Base-by-base conservation (phyloP, 352 stramenopile species). In the Globisporangium spinosum region DNA sequence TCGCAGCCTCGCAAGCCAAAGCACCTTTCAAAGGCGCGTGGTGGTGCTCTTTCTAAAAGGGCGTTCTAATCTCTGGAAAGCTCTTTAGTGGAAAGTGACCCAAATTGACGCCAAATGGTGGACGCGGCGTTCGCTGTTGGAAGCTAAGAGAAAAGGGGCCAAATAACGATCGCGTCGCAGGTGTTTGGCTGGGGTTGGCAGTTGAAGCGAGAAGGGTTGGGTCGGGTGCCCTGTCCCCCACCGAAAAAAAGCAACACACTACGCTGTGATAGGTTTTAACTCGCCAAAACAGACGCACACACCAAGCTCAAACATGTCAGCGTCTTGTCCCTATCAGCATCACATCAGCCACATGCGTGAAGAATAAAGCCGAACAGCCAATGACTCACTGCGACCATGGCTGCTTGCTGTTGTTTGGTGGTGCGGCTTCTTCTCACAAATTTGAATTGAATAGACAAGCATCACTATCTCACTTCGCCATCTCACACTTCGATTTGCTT, bases 161-260 rank as follows among this genome's bases (percentile, higher is more conserved):
- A 32, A 62, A 62, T 20, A 62, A 62, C 56, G 56, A 47, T 61
- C 55, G 55, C 55, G 55, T 61, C 55, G 29, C 55, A 61, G 55
- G 55, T 56, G n/a, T 55, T 25, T 29, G 49, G 47, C 9, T 27
- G 20, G 9, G 49, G 49, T 27, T 56, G 49, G 49, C 29, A 61
- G 34, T 22, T 60, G 10, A 22, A 23, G 22, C 27, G 55, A 61
- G 55, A 47, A 61, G 55, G 55, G 55, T 61, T 61, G 29, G 43
- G 43, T 51, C 3, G 55, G 15, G 6, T 29, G 27, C 54, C 54
- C 34, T 32, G 54, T 59, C 54, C 54, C 54, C 22, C 25, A n/a
- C 54, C 27, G n/a, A 40, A 29, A 22, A 59, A 59, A 34, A 23
- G 35, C 12, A 6, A 15, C 53, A 22, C 43, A 43, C 47, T 27